Percentiles rank a stretch among this genome's conserved stretches.
Conservation (phyloP, 164 flowering plant genomes). For the Nymphaea colorata region DNA sequence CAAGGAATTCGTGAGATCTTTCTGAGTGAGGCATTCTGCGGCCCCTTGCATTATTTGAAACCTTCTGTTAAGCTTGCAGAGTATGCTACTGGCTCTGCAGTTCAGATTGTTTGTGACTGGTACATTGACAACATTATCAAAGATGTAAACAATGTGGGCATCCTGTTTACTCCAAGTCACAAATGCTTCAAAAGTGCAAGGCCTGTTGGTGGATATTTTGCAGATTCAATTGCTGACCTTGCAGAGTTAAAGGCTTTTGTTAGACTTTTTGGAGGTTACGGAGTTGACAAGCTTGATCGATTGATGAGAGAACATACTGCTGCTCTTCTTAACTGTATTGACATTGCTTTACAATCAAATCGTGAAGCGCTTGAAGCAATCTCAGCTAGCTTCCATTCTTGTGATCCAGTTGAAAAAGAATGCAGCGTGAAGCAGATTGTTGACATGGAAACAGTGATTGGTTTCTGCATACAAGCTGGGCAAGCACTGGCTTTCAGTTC, state of each 20-base stretch:
- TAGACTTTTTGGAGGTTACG: slow-evolving; percentile 92
- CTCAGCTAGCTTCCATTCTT: slow-evolving; percentile 65
- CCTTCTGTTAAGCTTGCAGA: slow-evolving; percentile 61
- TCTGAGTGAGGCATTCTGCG: slow-evolving; percentile 70
- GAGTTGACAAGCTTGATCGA: slow-evolving; percentile 76
- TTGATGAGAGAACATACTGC: slow-evolving; percentile 92
- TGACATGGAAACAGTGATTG: slow-evolving; percentile 79
- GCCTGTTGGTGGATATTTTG: slow-evolving; percentile 94
- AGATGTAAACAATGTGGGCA: slow-evolving; percentile 80
- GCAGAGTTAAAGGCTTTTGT: slow-evolving; percentile 74
- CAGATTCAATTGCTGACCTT: slow-evolving; percentile 82
- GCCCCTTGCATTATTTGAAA: slow-evolving; percentile 51
- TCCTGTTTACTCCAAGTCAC: slow-evolving; percentile 72
- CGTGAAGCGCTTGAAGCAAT: slow-evolving; percentile 80
- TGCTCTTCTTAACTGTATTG: slow-evolving; percentile 88
- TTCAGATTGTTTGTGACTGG: slow-evolving; percentile 89
- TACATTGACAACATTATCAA: slow-evolving; percentile 90
- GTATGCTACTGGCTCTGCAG: slow-evolving; percentile 63
- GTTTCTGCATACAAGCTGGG: slow-evolving; percentile 94
- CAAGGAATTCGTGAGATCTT: slow-evolving; percentile 82
- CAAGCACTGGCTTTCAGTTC: slow-evolving; percentile 78
- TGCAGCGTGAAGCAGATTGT: slow-evolving; percentile 61
- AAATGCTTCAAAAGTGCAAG: slow-evolving; percentile 83
- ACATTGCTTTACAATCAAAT: slow-evolving; percentile 76
- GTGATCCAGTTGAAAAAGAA: slow-evolving; percentile 69